Evolutionary conservation across 2,329 filamentous ascomycete genomes (phyloP), one percentile per base, ranked within the genome.

Genomic region (Pseudofabraea citricarpa): DNA sequence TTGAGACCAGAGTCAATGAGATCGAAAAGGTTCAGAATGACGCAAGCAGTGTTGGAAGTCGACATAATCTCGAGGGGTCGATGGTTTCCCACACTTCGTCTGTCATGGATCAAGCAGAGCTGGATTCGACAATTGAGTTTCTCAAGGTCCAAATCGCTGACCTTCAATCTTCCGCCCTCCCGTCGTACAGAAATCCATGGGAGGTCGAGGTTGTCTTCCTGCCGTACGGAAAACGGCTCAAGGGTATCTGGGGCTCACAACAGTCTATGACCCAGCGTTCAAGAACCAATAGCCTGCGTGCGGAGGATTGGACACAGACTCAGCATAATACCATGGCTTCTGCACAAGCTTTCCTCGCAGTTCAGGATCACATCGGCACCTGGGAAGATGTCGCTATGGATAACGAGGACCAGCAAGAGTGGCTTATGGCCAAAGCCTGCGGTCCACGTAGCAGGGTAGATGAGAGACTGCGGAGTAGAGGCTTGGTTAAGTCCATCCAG

Each of bases 121-220:
- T 65, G 7, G 61, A 64, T 18, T 62, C 65, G 36, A 62, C 71
- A 19, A 58, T 78, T 20, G 66, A 69, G 36, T 63, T 62, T 26
- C 64, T 79, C 8, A 73, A 77, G 49, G 63, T 66, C 21, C 54
- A 56, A 27, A 44, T 63, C 9, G 49, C 48, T 16, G 53, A 59
- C 23, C 46, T 63, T 4, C 53, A 58, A 43, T 48, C 54, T 6
- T 31, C 44, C 9, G 52, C 52, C 16, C 62, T 80, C 22, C 85
- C 86, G n/a, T 80, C 83, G 0, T 69, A 70, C 21, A 64, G 66
- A 32, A 71, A 77, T 31, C 83, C 85, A 0, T 90, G 85, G 83
- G 77, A 85, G 51, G 68, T 91, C 2, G 85, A 90, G 56, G 82
- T 90, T 4, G 79, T 90, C 1, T 79, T 90, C 45, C 61, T 90